phyloP scores from a whole-genome alignment of 2,329 filamentous ascomycete species.

The Cyphellophora attinorum region DNA sequence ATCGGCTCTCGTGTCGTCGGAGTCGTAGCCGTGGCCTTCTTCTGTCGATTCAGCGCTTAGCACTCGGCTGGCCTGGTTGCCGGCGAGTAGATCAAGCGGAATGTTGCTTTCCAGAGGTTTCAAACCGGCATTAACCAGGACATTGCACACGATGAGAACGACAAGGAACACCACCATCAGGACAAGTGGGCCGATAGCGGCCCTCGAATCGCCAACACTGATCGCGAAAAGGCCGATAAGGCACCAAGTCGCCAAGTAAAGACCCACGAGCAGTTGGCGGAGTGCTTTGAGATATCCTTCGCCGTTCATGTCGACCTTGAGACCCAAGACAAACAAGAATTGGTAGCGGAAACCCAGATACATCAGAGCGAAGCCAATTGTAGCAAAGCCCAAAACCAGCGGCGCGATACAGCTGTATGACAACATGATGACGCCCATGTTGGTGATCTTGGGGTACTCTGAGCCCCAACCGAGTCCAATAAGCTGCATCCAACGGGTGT shows the following conservation, averaged over 20 bases:
- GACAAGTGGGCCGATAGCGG: constrained; percentile 55
- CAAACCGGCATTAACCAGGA: constrained; percentile 40
- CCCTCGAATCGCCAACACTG: constrained; percentile 29
- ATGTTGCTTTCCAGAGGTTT: constrained; percentile 51
- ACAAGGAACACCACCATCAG: constrained; percentile 67
- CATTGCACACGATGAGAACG: constrained; percentile 65
- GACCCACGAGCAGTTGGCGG: constrained; percentile 70
- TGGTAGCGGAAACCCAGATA: constrained; percentile 88
- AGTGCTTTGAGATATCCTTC: constrained; percentile 78
- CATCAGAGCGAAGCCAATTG: constrained; percentile 67
- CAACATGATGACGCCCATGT: constrained; percentile 78
- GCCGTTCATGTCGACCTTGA: constrained; percentile 75
- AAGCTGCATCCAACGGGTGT: constrained; percentile 63
- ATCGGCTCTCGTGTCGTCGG: constrained; percentile 36
- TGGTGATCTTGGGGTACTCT: constrained; percentile 71
- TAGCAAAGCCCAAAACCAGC: constrained; percentile 71
- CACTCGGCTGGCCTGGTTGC: constrained; percentile 12
- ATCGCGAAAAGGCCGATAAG: constrained; percentile 77
- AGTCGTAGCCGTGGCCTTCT: constrained; percentile 13
- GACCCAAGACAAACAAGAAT: constrained; percentile 74
- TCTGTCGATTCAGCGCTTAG: background rate
- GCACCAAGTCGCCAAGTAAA: constrained; percentile 77
- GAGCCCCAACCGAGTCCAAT: constrained; percentile 77
- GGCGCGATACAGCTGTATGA: constrained; percentile 83
- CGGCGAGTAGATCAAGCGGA: constrained; percentile 50